phyloP scores from a whole-genome alignment of 768 basidiomycete genomes.

The Gloeophyllum trabeum region DNA sequence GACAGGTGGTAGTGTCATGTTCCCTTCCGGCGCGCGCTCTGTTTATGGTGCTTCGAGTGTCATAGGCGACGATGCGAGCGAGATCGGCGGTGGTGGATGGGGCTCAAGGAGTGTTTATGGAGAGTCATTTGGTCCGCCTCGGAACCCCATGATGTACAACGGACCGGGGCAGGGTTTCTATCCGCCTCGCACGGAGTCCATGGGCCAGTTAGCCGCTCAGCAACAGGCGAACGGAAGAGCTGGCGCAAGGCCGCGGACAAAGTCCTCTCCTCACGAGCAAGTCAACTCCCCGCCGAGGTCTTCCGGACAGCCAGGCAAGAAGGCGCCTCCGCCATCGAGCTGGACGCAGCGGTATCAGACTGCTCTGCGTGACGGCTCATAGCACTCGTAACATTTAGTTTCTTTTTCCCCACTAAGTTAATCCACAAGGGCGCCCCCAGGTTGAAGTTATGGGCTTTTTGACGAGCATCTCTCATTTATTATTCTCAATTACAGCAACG shows the following conservation, averaged over 20 bases:
- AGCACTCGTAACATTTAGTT: too few relatives aligned
- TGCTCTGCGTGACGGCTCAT: background rate
- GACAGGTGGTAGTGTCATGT: slow-evolving; percentile 35
- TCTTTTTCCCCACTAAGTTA: too few relatives aligned
- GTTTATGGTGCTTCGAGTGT: slow-evolving; percentile 37
- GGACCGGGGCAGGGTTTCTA: too few relatives aligned
- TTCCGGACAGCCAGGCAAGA: slow-evolving; percentile 13
- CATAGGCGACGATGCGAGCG: slow-evolving; percentile 42
- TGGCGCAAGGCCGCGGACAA: background rate
- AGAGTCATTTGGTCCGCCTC: slow-evolving; percentile 36
- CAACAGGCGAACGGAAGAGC: background rate
- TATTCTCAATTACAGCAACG: too few relatives aligned
- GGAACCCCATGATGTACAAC: too few relatives aligned
- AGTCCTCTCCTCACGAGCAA: background rate
- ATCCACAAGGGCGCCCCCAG: too few relatives aligned
- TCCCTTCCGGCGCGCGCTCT: slow-evolving; percentile 36
- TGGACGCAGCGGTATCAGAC: slow-evolving; percentile 25
- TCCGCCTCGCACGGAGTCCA: too few relatives aligned
- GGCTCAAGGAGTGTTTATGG: slow-evolving; percentile 62
- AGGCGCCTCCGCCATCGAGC: slow-evolving; percentile 47
- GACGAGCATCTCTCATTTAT: too few relatives aligned
- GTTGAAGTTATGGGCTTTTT: too few relatives aligned
- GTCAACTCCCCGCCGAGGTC: slow-evolving; percentile 6
- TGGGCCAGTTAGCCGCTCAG: too few relatives aligned
- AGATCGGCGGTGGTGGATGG: slow-evolving; percentile 43